phyloP scores from a whole-genome alignment of 169 alveolate species.

The Perkinsus chesapeaki region DNA sequence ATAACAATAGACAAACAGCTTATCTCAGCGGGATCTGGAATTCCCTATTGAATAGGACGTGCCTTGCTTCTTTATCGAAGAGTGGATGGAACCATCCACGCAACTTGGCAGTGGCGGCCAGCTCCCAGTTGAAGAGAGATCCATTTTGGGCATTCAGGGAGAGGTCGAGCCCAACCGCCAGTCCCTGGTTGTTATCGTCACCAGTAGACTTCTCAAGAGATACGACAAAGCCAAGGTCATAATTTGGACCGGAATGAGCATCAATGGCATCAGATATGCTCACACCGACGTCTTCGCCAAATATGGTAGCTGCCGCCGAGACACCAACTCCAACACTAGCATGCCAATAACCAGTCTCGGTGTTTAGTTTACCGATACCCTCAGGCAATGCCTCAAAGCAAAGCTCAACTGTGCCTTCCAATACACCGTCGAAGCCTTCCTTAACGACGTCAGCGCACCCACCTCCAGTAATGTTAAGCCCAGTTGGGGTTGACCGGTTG shows the following conservation, averaged over 20 bases:
- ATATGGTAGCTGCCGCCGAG: not conserved
- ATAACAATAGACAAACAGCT: too few species aligned
- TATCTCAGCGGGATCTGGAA: too few species aligned
- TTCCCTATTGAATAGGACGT: not conserved
- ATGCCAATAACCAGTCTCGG: not conserved
- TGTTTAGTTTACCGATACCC: not conserved
- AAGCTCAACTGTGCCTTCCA: not conserved
- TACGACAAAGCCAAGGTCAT: not conserved
- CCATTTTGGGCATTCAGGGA: not conserved
- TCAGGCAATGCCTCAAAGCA: not conserved
- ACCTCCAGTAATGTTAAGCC: not conserved
- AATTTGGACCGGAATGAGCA: not conserved
- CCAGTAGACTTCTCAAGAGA: not conserved
- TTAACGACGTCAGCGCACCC: not conserved
- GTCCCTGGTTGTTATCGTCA: not conserved
- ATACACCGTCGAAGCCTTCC: not conserved
- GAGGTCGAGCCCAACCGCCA: not conserved
- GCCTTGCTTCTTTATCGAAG: not conserved
- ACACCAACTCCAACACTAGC: not conserved
- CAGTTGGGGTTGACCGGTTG: not conserved
- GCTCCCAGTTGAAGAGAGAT: not conserved
- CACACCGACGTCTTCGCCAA: not conserved
- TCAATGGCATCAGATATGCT: not conserved
- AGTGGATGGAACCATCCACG: not conserved
- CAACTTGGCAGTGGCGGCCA: not conserved